Evolutionary conservation across 1,139 yeast genomes (phyloP).

Genomic region (Komagataea norvegica): DNA sequence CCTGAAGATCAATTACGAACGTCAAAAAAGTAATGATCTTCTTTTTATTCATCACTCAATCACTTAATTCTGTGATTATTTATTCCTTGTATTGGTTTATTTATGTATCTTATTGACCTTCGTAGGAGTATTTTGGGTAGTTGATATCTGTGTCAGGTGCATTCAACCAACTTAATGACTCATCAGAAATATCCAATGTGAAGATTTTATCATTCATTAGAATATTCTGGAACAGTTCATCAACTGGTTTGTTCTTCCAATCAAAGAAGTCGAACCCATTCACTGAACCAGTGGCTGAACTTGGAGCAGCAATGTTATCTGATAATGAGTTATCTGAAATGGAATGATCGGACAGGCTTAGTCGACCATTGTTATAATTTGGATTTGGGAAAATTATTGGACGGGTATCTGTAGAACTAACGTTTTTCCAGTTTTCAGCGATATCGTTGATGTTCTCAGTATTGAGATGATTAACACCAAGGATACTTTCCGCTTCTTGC

Average conservation of each 20-base stretch:
- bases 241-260: conserved; percentile 21
- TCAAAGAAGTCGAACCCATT: conserved; percentile 16
- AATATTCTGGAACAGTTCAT: conserved; percentile 18
- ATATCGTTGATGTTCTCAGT: neutral
- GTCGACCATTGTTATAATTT: conserved; percentile 5
- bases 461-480: neutral
- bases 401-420: no score
- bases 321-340: neutral
- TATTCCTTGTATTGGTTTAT: no score
- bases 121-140: no score
- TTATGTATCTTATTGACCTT: no score
- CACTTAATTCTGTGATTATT: neutral
- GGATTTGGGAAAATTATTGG: conserved; percentile 1
- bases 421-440: neutral
- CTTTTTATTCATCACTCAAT: neutral
- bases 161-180: conserved; percentile 9
- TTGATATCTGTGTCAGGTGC: neutral
- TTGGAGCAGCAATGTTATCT: neutral
- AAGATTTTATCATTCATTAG: conserved; percentile 15
- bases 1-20: no score
- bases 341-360: no score
- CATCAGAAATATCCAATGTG: conserved; percentile 9
- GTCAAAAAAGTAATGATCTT: no score
- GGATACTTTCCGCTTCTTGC: no score
- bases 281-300: conserved; percentile 1